Evolutionary conservation across 2,329 filamentous ascomycete species (phyloP), one percentile per base, ranked within the genome.

Genomic region (Cordyceps javanica): DNA sequence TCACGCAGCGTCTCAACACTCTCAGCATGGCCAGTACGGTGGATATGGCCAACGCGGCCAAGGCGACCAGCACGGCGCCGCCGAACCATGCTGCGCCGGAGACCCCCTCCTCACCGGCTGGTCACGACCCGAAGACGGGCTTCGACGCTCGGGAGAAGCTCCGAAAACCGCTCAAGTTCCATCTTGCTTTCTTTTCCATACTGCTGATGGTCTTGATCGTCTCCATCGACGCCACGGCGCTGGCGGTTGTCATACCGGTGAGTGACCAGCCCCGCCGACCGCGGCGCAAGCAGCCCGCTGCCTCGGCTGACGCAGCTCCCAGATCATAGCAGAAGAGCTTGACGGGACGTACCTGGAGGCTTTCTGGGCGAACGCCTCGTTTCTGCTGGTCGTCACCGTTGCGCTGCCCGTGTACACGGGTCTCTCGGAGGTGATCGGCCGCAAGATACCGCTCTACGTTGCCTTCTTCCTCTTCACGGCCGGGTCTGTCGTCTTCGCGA

Each of bases 331-430:
- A 10, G 63, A 69, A 21, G 76, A 78, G 39, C 72, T 85, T 3
- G 62, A 75, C 39, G 81, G 81, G 25, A 77, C 77, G 0, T 80
- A 80, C 2, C 78, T 84, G 32, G 76, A 89, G 69, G 83, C 85
- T 0, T 89, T 89, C 65, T 90, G 86, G 87, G 80, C 84, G 3
- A 86, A 85, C 2, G 88, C 86, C 3, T 83, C 84, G 16, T 90
- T 87, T 63, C 74, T 90, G 3, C 77, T 90, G 5, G 82, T 83
- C 6, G 83, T 81, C 56, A 83, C 85, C 4, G 79, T 84, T 26
- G 77, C 81, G 46, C 79, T 85, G 64, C 82, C 82, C 6, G 66
- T 69, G 5, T 63, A 73, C 21, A 67, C 71, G 9, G 66, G 65
- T 1, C 57, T 72, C 7, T 73, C 69, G 51, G 66, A 67, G 55